These are phyloP conservation scores for Pythium myriotylum DNA, from an alignment of 352 stramenopile genomes.

Conservation along the genomic window DNA sequence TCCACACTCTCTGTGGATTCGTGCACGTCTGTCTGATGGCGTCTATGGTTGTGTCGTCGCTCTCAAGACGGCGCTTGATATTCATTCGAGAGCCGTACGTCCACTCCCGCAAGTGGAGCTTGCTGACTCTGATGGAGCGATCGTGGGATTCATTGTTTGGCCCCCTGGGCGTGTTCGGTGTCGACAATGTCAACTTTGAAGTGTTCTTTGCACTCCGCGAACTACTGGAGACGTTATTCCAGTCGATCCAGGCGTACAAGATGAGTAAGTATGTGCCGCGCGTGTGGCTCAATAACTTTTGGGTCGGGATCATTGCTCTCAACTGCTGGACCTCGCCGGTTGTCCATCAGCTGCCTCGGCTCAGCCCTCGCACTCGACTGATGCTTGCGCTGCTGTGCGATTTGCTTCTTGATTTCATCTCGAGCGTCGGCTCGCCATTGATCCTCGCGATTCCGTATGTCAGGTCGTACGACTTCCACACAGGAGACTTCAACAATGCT, in stretches of 20 bases:
- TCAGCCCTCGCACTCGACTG: constrained; percentile 25
- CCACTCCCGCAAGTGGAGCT: background rate
- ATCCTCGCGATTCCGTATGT: constrained; percentile 28
- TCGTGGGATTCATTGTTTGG: constrained; percentile 20
- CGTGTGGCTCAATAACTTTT: constrained; percentile 31
- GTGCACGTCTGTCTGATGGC: constrained; percentile 12
- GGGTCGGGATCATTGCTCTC: constrained; percentile 26
- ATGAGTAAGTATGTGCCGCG: constrained; percentile 27
- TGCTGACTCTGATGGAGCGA: background rate
- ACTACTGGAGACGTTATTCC: constrained; percentile 18
- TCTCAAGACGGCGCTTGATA: constrained; percentile 1
- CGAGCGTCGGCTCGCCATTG: constrained; percentile 37
- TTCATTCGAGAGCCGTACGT: constrained; percentile 12
- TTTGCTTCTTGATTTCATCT: constrained; percentile 38
- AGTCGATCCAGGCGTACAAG: constrained; percentile 29
- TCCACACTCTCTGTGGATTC: constrained; percentile 15
- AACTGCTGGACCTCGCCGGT: constrained; percentile 47
- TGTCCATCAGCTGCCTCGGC: constrained; percentile 17
- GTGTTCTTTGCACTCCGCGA: constrained; percentile 24
- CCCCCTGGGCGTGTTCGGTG: constrained; percentile 20
- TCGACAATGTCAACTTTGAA: constrained; percentile 23
- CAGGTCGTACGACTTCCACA: constrained; percentile 19
- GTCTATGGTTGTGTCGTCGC: constrained; percentile 19
- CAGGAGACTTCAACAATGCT: constrained; percentile 18
- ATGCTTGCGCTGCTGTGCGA: constrained; percentile 39